Base-by-base conservation (phyloP, 1,284 basidiomycete genomes). In the Kalmanozyma brasiliensis region DNA sequence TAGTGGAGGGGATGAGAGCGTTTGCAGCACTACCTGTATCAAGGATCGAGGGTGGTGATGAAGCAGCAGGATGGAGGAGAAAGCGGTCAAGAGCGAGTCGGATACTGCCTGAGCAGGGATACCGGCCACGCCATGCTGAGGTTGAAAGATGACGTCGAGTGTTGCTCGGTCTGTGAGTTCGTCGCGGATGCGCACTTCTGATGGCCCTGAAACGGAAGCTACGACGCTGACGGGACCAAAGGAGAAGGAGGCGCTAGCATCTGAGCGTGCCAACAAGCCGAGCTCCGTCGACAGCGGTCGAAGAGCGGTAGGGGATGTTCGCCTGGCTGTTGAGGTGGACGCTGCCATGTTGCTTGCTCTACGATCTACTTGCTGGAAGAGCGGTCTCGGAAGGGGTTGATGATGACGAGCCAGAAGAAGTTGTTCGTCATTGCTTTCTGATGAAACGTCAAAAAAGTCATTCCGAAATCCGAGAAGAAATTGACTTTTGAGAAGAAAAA, bases 21-120 rank as follows among this genome's bases (percentile, higher is more conserved):
- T 77, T 78, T 87, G 89, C 49, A 88, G 87, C 17, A 89, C 88
- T 43, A 87, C 79, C 69, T 91, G 91, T 37, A 91, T 83, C 64
- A 88, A 82, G 10, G 86, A 84, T 52, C 86, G 82, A 17, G 86
- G 86, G 79, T 85, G 79, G 64, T 85, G 77, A 66, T 84, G 72
- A 17, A 86, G 81, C 30, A 83, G 72, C 36, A 86, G 80, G 8
- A 86, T 78, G 67, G 73, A 30, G 8, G 74, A 60, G 38, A 73
- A 67, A 2, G 73, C 51, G 11, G 42, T 60, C 14, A 52, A 33
- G 5, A 66, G 30, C 17, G 59, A 49, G 4, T 57, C 56, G 2
- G 52, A 44, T 1, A 73, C 14, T 4, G 61, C 49, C n/a, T 61
- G 72, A 3, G 56, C 22, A 5, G 74, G 41, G 22, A 76, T 74